Conservation (phyloP, 2,329 filamentous ascomycete species). For the Rachicladosporium sp. region DNA sequence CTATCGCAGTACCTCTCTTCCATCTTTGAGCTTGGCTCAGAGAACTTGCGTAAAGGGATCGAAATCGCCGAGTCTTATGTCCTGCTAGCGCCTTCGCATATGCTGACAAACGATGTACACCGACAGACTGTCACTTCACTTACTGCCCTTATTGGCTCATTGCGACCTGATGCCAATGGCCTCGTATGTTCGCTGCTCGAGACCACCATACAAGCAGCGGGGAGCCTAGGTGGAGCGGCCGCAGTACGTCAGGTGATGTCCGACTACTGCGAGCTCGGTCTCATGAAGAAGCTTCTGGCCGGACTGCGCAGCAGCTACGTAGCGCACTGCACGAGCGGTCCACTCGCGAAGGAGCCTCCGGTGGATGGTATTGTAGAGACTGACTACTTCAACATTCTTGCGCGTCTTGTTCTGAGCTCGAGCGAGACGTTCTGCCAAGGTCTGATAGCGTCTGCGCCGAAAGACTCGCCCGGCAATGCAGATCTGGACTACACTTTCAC, state of each 20-base stretch:
- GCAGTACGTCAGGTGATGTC: slow-evolving; percentile 37
- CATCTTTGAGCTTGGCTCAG: slow-evolving; percentile 36
- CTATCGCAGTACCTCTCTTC: slow-evolving; percentile 34
- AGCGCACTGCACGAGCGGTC: slow-evolving; percentile 70
- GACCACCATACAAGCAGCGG: slow-evolving; percentile 37
- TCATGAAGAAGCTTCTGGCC: slow-evolving; percentile 42
- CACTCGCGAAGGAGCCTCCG: slow-evolving; percentile 55
- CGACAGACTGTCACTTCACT: slow-evolving; percentile 27
- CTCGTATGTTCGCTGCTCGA: slow-evolving; percentile 35
- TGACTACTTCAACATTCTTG: slow-evolving; percentile 74
- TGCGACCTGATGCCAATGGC: slow-evolving; percentile 32
- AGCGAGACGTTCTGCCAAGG: slow-evolving; percentile 53
- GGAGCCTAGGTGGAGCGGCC: slow-evolving; percentile 39
- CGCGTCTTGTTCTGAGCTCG: slow-evolving; percentile 62
- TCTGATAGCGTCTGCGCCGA: slow-evolving; percentile 25
- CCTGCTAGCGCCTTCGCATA: slow-evolving; percentile 34
- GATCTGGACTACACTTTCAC: slow-evolving; percentile 26
- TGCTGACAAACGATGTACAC: slow-evolving; percentile 32
- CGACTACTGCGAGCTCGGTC: slow-evolving; percentile 46
- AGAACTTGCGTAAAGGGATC: slow-evolving; percentile 36
- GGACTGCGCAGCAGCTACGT: slow-evolving; percentile 40
- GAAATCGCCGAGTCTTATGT: slow-evolving; percentile 39
- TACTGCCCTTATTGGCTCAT: slow-evolving; percentile 30
- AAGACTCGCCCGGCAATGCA: slow-evolving; percentile 3
- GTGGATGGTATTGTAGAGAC: slow-evolving; percentile 67